Evolutionary conservation across 176 grass and related monocot species (phyloP).

Genomic region (Eleusine coracana): DNA sequence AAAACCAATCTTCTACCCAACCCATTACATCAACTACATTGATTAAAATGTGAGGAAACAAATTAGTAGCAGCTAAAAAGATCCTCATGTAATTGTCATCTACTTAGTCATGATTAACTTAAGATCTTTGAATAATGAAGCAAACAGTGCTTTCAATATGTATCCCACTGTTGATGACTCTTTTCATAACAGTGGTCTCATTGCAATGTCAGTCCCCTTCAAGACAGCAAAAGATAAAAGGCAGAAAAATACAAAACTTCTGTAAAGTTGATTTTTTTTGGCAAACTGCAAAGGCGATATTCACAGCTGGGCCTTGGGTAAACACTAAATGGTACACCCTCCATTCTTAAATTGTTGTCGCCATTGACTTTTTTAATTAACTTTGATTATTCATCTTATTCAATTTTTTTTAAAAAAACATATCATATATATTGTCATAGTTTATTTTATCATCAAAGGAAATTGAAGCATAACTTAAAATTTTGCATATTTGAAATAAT

Average conservation of each 20-base stretch:
- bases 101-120: background rate
- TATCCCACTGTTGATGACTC: background rate
- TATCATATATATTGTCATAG: no score
- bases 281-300: conserved; percentile 19
- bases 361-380: no score
- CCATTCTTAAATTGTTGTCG: no score
- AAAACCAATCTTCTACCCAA: background rate
- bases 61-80: conserved; percentile 3
- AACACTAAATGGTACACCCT: conserved; percentile 25
- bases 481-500: no score
- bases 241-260: conserved; percentile 16
- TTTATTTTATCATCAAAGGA: no score
- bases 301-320: background rate
- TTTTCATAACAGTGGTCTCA: conserved; percentile 16
- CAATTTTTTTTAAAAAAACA: no score
- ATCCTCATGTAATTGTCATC: background rate
- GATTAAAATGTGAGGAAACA: background rate
- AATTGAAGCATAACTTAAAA: no score
- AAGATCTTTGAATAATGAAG: background rate
- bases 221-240: conserved; percentile 17
- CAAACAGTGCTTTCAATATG: background rate
- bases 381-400: no score
- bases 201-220: background rate
- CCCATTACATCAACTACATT: background rate
- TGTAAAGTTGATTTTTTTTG: background rate